Percentiles rank a stretch among this genome's conserved stretches.
Evolutionary conservation across 371 early-diverging fungal genomes (phyloP).

Genomic region (Apophysomyces ossiformis): DNA sequence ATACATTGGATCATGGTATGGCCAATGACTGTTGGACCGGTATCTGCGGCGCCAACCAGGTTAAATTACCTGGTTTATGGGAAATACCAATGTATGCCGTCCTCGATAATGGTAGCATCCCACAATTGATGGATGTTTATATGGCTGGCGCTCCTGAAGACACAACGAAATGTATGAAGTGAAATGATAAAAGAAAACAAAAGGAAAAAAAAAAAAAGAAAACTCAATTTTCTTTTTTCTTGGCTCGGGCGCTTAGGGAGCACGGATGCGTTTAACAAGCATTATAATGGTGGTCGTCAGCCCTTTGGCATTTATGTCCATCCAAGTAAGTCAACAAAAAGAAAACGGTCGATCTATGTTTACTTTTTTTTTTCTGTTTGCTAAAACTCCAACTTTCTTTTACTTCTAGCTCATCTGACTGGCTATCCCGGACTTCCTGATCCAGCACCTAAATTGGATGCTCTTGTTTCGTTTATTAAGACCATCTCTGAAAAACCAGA

Average conservation of each 20-base stretch:
- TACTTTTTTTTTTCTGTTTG: not conserved
- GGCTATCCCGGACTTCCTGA: constrained; percentile 44
- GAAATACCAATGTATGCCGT: constrained; percentile 72
- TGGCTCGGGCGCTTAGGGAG: constrained; percentile 29
- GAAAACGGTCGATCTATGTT: not conserved
- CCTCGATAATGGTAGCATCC: constrained; percentile 35
- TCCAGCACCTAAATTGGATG: constrained; percentile 34
- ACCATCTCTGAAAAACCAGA: constrained; percentile 47
- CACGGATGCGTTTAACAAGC: constrained; percentile 55
- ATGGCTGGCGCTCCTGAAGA: constrained; percentile 50
- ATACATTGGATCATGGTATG: constrained; percentile 73
- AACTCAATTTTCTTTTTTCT: not conserved
- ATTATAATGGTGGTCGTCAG: constrained; percentile 63
- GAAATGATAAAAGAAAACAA: constrained; percentile 12
- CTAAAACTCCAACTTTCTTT: not conserved
- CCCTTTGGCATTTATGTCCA: constrained; percentile 74
- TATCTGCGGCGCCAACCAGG: constrained; percentile 45
- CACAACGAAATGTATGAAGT: constrained; percentile 46
- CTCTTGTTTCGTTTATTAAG: constrained; percentile 47
- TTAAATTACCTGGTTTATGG: constrained; percentile 69
- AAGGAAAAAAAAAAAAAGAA: not conserved
- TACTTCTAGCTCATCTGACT: constrained; percentile 51
- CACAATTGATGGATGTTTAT: constrained; percentile 74
- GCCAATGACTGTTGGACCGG: constrained; percentile 71
- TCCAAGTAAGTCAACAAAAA: constrained; percentile 39